Evolutionary conservation across 2,329 filamentous ascomycete species (phyloP).

Genomic region (Aspergillus tamarii): DNA sequence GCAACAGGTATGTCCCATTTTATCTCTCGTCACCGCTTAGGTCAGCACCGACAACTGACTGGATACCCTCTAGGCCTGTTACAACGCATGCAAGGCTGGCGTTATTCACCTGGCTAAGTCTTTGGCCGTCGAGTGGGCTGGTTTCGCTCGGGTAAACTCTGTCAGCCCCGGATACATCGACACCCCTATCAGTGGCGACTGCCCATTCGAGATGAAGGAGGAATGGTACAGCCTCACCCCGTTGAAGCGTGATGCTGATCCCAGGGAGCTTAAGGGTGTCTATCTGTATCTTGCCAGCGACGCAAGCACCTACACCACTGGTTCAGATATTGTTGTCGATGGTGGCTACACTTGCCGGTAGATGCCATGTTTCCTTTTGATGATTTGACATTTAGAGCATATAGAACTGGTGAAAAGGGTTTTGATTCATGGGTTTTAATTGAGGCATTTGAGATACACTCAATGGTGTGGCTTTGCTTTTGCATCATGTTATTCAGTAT

Average conservation of each 20-base stretch:
- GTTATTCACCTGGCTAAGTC: constrained; percentile 41
- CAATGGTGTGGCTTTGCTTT: background rate
- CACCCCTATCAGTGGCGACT: background rate
- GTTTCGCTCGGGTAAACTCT: constrained; percentile 43
- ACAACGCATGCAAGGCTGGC: constrained; percentile 40
- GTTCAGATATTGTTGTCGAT: background rate
- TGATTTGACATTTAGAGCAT: background rate
- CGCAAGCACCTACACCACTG: background rate
- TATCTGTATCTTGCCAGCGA: background rate
- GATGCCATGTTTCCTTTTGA: background rate
- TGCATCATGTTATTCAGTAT: background rate
- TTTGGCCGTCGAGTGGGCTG: constrained; percentile 41
- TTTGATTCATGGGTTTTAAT: background rate
- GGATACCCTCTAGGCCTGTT: constrained; percentile 10
- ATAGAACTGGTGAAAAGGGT: background rate
- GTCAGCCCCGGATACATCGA: constrained; percentile 22
- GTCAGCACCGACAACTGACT: constrained; percentile 12
- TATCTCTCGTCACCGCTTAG: fast-evolving
- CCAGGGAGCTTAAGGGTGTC: background rate
- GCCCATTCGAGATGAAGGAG: background rate
- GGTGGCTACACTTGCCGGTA: background rate
- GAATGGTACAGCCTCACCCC: background rate
- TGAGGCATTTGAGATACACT: background rate
- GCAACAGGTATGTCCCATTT: constrained; percentile 30
- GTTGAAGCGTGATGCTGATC: background rate